Evolutionary conservation across 257 asterid species (phyloP), one percentile per base, ranked within the genome.

Genomic region (Datura wrightii): DNA sequence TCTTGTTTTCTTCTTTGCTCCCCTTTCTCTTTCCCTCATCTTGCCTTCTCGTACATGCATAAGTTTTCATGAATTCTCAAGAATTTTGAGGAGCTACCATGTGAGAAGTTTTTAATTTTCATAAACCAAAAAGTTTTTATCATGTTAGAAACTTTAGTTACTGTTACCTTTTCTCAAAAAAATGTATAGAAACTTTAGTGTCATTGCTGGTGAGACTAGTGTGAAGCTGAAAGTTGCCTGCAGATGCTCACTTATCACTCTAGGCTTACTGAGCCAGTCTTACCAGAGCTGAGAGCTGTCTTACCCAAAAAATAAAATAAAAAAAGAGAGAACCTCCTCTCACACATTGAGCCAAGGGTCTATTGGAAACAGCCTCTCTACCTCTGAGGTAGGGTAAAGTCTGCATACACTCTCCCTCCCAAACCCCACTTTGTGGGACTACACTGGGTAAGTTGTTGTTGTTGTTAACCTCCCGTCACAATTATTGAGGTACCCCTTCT

Each of bases 221-320:
- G 60, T 46, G 81, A 74, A 74, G 60, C 81, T 74, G 60, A 74
- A 48, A 48, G 81, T 74, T 74, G 81, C 60, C 60, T 24, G 44
- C 44, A 24, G 62, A 76, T 76, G 60, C 60, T 76, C 60, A 50
- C 46, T 50, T 76, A 24, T 48, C 18, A 48, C 14, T 76, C 42
- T 24, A 7, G 81, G 62, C 44, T 76, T 50, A 19, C 58, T 46
- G 58, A 19, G 58, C n/a, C 13, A 72, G 39, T 19, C 80, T 72
- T 72, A 24, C 81, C 44, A 24, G 42, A 11, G 42, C 59, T 48
- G 59, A 74, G 59, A 24, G 59, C 79, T 5, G 39, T 71, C 79
- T 71, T 71, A 19, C 39, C 54, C 5, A 44, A 44, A 70, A 41
- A 8, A 8, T 13, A 4, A 10, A 44, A 70, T 0, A 72, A 13